Evolutionary conservation across 192 early-diverging fungal genomes (phyloP).

Genomic region (Podila verticillata): DNA sequence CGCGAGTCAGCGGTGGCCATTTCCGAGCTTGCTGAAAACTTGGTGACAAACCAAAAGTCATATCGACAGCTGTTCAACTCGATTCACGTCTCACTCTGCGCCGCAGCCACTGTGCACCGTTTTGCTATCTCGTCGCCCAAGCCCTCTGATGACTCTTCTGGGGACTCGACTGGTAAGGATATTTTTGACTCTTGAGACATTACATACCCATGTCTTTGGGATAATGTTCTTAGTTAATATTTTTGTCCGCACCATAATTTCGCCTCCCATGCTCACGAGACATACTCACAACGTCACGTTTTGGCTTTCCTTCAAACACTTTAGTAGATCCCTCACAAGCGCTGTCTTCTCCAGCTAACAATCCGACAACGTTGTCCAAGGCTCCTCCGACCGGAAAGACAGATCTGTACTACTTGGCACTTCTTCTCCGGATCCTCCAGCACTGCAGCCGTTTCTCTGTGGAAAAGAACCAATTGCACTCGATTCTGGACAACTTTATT

Average conservation of each 20-base stretch:
- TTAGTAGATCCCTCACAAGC: neutral
- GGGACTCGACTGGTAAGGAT: conserved; percentile 12
- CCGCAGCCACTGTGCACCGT: conserved; percentile 41
- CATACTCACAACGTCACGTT: no score
- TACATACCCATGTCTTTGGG: neutral
- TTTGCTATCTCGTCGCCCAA: conserved; percentile 28
- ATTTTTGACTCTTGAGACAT: neutral
- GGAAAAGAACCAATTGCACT: conserved; percentile 12
- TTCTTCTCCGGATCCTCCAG: conserved; percentile 31
- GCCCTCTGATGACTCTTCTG: neutral
- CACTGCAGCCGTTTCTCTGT: conserved; percentile 46
- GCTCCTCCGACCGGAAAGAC: conserved; percentile 9
- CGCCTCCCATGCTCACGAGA: neutral
- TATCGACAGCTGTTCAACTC: conserved; percentile 45
- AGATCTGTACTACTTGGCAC: conserved; percentile 25
- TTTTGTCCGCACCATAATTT: neutral
- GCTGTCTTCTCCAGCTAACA: neutral
- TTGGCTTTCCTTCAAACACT: neutral
- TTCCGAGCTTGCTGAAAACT: conserved; percentile 42
- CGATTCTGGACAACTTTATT: conserved; percentile 15
- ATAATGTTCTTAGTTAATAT: neutral
- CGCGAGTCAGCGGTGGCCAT: conserved; percentile 43
- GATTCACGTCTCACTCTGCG: conserved; percentile 38
- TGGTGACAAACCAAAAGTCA: conserved; percentile 32
- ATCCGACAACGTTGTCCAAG: conserved; percentile 13